phyloP scores from a whole-genome alignment of 179 eudicot species.

The Carnegiea gigantea region DNA sequence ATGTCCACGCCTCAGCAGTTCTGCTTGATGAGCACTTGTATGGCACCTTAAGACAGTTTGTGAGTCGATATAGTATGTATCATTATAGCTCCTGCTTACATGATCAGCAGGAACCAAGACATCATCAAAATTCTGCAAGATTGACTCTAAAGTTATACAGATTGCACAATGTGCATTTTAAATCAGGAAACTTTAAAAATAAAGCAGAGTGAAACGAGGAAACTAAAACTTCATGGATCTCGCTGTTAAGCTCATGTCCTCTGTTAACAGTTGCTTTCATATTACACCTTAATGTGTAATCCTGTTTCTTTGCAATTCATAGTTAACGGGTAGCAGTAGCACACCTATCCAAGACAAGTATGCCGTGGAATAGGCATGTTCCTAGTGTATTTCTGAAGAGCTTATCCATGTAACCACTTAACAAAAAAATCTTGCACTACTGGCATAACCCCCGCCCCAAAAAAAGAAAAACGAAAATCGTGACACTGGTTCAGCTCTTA shows the following conservation, averaged over 20 bases:
- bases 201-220: background rate
- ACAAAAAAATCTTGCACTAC: too few species aligned
- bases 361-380: too few species aligned
- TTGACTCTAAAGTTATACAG: slow-evolving; percentile 25
- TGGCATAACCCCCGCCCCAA: too few species aligned
- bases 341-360: too few species aligned
- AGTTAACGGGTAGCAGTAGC: too few species aligned
- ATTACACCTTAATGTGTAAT: background rate
- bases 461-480: too few species aligned
- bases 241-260: background rate
- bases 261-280: background rate
- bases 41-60: slow-evolving; percentile 92
- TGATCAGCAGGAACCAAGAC: slow-evolving; percentile 97
- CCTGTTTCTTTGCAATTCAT: background rate
- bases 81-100: slow-evolving; percentile 98
- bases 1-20: slow-evolving; percentile 68
- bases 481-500: too few species aligned
- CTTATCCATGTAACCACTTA: too few species aligned
- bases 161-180: slow-evolving; percentile 1
- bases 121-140: slow-evolving; percentile 96
- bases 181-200: background rate
- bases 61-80: slow-evolving; percentile 83
- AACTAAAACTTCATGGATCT: background rate
- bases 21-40: slow-evolving; percentile 97
- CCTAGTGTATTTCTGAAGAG: too few species aligned